These are phyloP conservation scores for Proliferodiscus dingleyae DNA, from an alignment of 2,329 filamentous ascomycete species.

Conservation along the genomic window DNA sequence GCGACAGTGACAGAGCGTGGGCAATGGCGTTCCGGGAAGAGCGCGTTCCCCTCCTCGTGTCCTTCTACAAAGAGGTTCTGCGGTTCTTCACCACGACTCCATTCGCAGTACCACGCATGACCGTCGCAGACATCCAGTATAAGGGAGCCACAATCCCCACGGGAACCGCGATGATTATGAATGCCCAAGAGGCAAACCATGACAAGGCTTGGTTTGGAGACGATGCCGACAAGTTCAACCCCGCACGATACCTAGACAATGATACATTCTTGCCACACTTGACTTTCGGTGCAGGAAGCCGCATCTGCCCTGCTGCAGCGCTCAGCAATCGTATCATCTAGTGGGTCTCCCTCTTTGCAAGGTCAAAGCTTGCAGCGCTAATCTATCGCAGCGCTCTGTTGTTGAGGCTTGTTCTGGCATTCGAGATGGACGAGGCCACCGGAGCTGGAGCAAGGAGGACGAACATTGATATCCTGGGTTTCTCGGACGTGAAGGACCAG, in stretches of 20 bases:
- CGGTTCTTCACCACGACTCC: conserved; percentile 21
- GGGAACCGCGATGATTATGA: conserved; percentile 25
- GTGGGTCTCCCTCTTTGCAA: background rate
- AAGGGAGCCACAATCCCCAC: conserved; percentile 17
- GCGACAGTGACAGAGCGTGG: conserved; percentile 20
- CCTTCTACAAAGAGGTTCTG: conserved; percentile 24
- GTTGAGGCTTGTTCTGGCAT: conserved; percentile 15
- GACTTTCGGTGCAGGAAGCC: conserved; percentile 21
- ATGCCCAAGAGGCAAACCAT: conserved; percentile 25
- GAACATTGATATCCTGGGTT: conserved; percentile 16
- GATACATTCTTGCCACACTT: conserved; percentile 18
- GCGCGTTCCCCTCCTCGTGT: conserved; percentile 18
- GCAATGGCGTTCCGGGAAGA: conserved; percentile 25
- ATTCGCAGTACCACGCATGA: conserved; percentile 18
- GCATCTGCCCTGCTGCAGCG: conserved; percentile 23
- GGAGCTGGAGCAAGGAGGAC: conserved; percentile 8
- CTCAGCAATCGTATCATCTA: conserved; percentile 24
- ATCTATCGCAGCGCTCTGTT: conserved; percentile 12
- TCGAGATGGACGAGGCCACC: conserved; percentile 14
- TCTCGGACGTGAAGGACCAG: conserved; percentile 15
- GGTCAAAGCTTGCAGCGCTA: background rate
- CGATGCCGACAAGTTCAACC: conserved; percentile 20
- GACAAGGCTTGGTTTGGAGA: conserved; percentile 21
- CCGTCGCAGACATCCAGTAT: conserved; percentile 17
- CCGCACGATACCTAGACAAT: conserved; percentile 19